Evolutionary conservation across 1,284 basidiomycete genomes (phyloP), one percentile per base, ranked within the genome.

Genomic region (Testicularia cyperi): DNA sequence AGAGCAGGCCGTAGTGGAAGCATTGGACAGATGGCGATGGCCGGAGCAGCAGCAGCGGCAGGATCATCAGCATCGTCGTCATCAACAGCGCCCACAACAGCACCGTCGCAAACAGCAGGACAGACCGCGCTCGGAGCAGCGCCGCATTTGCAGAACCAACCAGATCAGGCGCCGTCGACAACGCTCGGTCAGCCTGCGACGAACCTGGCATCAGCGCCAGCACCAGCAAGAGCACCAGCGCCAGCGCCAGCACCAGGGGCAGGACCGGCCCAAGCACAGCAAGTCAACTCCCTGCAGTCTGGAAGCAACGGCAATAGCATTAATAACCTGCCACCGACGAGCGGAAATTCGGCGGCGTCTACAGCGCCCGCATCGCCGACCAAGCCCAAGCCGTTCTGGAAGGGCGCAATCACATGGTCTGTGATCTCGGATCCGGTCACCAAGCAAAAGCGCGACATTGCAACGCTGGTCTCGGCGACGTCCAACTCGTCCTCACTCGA

Each of bases 351-450:
- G 6, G 13, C 18, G 5, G 16, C 44, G 3, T 31, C 20, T 10
- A 23, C 32, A 3, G 20, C 21, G 19, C 39, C 54, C 21, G 26
- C 37, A 0, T 38, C 28, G 4, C 47, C 57, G 1, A 38, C 49
- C 2, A 51, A 54, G n/a, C 41, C 57, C 14, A 60, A 48, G 31
- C 47, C 56, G 12, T 69, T 68, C 36, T 71, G 69, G 69, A 39
- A 57, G 18, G 69, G 69, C 26, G 47, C 65, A 9, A 44, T 71
- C 26, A 62, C 54, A 15, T 71, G 69, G 67, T 52, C 42, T n/a
- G 37, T 66, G 23, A 52, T 58, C 41, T 51, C 44, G 2, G 58
- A 55, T 14, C 45, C 55, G 12, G 30, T 32, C 8, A 60, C 60
- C 18, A 60, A 55, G 21, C 33, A 48, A 14, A 58, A 63, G 14